Conservation (phyloP, 495 filamentous ascomycete genomes). For the Penicillium egyptiacum region DNA sequence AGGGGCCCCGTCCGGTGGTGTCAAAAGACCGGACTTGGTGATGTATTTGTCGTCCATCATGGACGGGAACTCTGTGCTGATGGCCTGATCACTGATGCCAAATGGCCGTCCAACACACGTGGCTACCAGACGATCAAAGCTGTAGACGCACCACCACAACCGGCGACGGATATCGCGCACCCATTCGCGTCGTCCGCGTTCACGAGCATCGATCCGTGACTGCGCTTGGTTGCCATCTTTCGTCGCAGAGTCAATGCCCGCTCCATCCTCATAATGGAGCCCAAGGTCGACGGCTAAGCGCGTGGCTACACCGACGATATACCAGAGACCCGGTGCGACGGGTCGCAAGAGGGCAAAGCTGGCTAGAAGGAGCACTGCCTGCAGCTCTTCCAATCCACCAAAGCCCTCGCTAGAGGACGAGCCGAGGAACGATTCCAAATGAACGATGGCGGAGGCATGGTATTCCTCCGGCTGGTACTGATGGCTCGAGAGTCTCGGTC, state of each 20-base stretch:
- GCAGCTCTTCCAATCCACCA: conserved; percentile 85
- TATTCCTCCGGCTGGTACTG: conserved; percentile 93
- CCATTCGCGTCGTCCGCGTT: conserved; percentile 80
- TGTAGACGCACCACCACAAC: conserved; percentile 97
- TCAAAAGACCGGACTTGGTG: conserved; percentile 72
- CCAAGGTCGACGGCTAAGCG: conserved; percentile 89
- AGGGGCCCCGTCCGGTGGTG: conserved; percentile 53
- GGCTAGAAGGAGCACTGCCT: conserved; percentile 85
- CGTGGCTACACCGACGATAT: conserved; percentile 91
- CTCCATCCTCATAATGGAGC: conserved; percentile 87
- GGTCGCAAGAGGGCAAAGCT: conserved; percentile 89
- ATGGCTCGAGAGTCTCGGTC: conserved; percentile 52
- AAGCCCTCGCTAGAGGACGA: conserved; percentile 61
- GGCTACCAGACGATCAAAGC: conserved; percentile 86
- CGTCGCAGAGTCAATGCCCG: conserved; percentile 56
- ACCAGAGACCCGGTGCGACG: conserved; percentile 92
- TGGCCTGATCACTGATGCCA: conserved; percentile 88
- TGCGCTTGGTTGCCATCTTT: conserved; percentile 39
- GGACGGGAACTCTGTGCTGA: conserved; percentile 92
- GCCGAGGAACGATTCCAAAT: conserved; percentile 83
- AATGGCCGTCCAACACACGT: conserved; percentile 92
- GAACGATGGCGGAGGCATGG: conserved; percentile 88
- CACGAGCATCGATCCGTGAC: conserved; percentile 48
- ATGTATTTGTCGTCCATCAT: conserved; percentile 85
- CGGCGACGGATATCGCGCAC: conserved; percentile 81